Percentiles rank a stretch among this genome's conserved stretches.
These are phyloP conservation scores for Boeremia lycopersici DNA, from an alignment of 2,329 filamentous ascomycete genomes.

Conservation along the genomic window DNA sequence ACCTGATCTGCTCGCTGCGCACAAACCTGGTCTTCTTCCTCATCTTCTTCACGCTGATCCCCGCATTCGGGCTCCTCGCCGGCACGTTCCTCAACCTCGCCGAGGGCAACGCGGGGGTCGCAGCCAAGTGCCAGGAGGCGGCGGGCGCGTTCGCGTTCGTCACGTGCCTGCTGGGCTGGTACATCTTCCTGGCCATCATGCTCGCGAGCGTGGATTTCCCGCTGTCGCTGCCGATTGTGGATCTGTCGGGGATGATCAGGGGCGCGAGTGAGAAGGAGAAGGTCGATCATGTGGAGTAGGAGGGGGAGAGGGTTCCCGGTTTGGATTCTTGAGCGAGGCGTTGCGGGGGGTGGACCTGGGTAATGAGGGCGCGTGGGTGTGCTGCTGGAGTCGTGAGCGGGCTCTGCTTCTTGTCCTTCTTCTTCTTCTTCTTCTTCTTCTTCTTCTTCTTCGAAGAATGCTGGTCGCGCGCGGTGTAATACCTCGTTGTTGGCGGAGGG, in stretches of 20 bases:
- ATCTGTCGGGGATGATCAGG: constrained; percentile 53
- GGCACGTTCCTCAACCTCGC: constrained; percentile 66
- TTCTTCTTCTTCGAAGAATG: too few species aligned
- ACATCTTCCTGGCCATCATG: constrained; percentile 61
- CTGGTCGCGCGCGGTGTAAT: too few species aligned
- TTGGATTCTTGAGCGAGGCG: too few species aligned
- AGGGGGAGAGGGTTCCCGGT: too few species aligned
- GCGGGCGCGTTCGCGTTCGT: constrained; percentile 58
- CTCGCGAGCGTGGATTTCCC: constrained; percentile 61
- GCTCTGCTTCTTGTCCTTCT: too few species aligned
- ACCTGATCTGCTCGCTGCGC: constrained; percentile 71
- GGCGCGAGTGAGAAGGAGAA: constrained; percentile 48
- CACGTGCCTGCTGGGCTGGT: constrained; percentile 57
- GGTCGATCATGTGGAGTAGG: constrained; percentile 30
- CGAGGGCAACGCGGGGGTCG: constrained; percentile 42
- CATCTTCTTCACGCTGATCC: constrained; percentile 69
- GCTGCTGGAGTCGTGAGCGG: too few species aligned
- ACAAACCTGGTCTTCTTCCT: constrained; percentile 74
- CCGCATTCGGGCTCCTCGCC: constrained; percentile 65
- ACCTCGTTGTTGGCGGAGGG: too few species aligned
- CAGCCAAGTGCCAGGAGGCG: constrained; percentile 42
- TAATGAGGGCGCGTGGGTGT: too few species aligned
- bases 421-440: too few species aligned
- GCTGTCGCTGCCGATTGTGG: constrained; percentile 56
- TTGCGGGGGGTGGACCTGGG: too few species aligned